Base-by-base conservation (phyloP, 257 asterid species). In the Ligustrum vulgare region DNA sequence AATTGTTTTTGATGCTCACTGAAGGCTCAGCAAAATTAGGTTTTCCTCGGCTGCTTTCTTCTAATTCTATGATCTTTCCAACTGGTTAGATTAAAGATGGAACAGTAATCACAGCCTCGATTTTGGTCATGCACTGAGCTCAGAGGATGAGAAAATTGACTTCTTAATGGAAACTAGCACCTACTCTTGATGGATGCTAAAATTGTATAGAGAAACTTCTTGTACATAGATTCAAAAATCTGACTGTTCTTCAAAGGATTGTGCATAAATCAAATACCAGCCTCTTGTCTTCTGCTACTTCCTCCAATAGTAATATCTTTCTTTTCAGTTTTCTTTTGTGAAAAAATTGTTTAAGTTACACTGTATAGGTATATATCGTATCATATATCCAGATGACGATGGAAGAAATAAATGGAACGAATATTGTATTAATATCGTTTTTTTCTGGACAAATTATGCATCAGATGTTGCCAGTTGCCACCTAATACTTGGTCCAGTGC, bases 221-320 rank as follows among this genome's bases (percentile, higher is more conserved):
- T 78, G 79, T 84, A 62, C 77, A 58, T 82, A 67, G 72, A 73
- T 71, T 74, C 73, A 43, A 11, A 12, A 11, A 11, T 81, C 45
- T 68, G 43, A 67, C 63, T 75, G 64, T 71, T 73, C 67, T 43
- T 67, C 71, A 66, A 76, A 68, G 77, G 74, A 79, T 32, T 51
- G 60, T 86, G 89, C 80, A 83, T 77, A 86, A 81, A 88, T 72
- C 74, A 54, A 80, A 79, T 75, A 32, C 31, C 37, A 4, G 18
- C 18, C 51, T n/a, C 51, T 43, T 13, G n/a, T 43, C 51, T 43
- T 43, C 51, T 43, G 51, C 51, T 43, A 43, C 18, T 12, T 5
- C 51, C 4, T 2, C 49, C 49, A 10, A 43, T 12, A 41, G 16
- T 11, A 43, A 12, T 13, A 43, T 43, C 18, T 11, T 6, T 5